A percentile compares a stretch with the other conserved stretches of the same genome.
These are phyloP conservation scores for Fagus sylvatica DNA, from an alignment of 306 rosid genomes.

Conservation along the genomic window DNA sequence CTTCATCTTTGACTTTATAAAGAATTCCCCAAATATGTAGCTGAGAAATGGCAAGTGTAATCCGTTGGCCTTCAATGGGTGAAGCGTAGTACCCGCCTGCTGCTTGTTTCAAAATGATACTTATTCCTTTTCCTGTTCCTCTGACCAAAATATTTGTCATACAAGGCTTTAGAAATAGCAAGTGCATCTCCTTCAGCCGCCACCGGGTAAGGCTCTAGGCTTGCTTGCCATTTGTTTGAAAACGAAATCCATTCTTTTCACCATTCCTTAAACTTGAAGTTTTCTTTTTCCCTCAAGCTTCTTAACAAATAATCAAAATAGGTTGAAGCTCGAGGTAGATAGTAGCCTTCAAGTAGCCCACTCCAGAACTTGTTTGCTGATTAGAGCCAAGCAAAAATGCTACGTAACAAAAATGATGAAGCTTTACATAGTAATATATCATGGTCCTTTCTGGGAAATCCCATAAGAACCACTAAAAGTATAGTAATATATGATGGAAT, in stretches of 20 bases:
- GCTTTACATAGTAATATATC: neutral
- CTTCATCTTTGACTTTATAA: neutral
- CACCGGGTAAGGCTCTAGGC: conserved; percentile 42
- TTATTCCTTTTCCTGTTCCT: conserved; percentile 50
- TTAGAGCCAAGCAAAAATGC: conserved; percentile 1
- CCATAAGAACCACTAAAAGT: conserved; percentile 3
- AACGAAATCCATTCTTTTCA: conserved; percentile 72
- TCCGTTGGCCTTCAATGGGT: conserved; percentile 62
- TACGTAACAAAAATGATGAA: conserved; percentile 7
- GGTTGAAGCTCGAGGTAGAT: conserved; percentile 20
- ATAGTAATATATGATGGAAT: neutral
- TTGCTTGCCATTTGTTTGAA: conserved; percentile 89
- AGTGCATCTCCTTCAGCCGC: too few species aligned
- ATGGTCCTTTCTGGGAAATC: neutral
- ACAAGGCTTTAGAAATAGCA: too few species aligned
- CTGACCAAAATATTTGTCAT: conserved; percentile 49
- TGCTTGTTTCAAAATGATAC: conserved; percentile 65
- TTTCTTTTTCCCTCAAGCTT: conserved; percentile 60
- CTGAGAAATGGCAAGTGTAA: conserved; percentile 58
- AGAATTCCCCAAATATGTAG: neutral
- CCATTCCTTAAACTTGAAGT: conserved; percentile 71
- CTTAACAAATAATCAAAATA: conserved; percentile 45
- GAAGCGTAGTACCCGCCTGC: conserved; percentile 68
- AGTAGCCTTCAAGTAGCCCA: conserved; percentile 68
- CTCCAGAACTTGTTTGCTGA: conserved; percentile 89